Base-by-base conservation (phyloP, 805 yeast genomes). In the Cyberlindnera samutprakarnensis region DNA sequence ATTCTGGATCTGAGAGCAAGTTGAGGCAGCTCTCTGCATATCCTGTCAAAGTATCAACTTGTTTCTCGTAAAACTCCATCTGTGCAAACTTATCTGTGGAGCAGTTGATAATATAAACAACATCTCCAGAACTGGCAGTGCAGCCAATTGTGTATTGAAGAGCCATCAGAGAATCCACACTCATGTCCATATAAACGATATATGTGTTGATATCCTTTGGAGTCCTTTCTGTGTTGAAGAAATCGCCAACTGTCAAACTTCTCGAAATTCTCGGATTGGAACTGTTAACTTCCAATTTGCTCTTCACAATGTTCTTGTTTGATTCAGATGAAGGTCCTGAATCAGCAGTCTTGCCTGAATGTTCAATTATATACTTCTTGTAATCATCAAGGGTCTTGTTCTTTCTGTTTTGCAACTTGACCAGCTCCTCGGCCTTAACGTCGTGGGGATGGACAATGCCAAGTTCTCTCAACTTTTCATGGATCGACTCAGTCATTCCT, bases 61-160 rank as follows among this genome's bases (percentile, higher is more conserved):
- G 38, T 18, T 28, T 42, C 28, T 42, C 25, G 25, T 33, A 41
- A 14, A 32, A 37, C 0, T 37, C 44, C 15, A 64, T 51, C 18
- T 52, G 49, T 16, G 16, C 28, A 15, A 54, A 58, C 24, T 61
- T 61, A 37, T 61, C 65, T 43, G 71, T 78, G 35, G 68, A 64
- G 10, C 72, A 78, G 43, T 72, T 71, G 17, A 51, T 31, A 14
- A 85, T 72, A 51, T 82, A 84, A 33, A 87, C 57, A 1, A 87
- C 85, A 33, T 86, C 81, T 0, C 92, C 92, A 48, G 84, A 87
- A 15, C 78, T 80, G 28, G 87, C 64, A 1, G 86, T 79, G 0
- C 94, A 73, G 3, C 96, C 96, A 44, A 88, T 66, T 26, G 87
- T 73, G 82, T 95, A 87, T 47, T 85, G 92, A 15, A 88, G 63